Base-by-base conservation (phyloP, 805 yeast genomes). In the Ogataea haglerorum region DNA sequence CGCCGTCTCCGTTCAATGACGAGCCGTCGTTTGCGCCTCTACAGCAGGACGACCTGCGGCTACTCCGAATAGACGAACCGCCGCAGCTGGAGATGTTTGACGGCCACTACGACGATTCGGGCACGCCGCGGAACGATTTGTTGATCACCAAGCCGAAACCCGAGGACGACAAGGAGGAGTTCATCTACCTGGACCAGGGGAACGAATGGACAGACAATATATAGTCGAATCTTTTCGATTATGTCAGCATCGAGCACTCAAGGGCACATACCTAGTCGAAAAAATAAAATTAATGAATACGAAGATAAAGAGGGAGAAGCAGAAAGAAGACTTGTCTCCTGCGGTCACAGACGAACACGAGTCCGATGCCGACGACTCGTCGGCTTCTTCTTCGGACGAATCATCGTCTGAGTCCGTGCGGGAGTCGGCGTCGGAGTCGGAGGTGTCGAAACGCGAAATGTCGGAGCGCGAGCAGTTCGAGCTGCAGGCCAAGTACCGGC, bases 391-490 rank as follows among this genome's bases (percentile, higher is more conserved):
- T 14, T 39, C 43, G 8, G 30, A 35, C 14, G 43, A 36, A 9
- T 24, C 24, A 18, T 36, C 38, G 10, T 28, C 40, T 9, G 35
- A 33, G n/a, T 37, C 34, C 15, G 34, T 38, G 23, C 38, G 23
- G 30, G 40, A 39, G 10, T 31, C 41, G 13, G 49, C 40, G 3
- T 42, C 41, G 13, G 49, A 42, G 3, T 42, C 49, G 16, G 47
- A 30, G 24, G 34, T 42, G 3, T 18, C 36, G 25, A 47, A 43
- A 30, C 38, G 43, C 19, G 49, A 38, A n/a, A 40, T 57, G 34
- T 45, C 56, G 4, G 62, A 58, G 19, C 45, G 38, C 29, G 54
- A 59, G 36, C 55, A 51, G 30, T 57, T 56, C 23, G 45, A 47
- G 29, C 36, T 61, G 7, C 54, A 57, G 18, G 47, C 54, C 9